Conservation (phyloP, 1,284 basidiomycete genomes). For the Cryptococcus depauperatus region DNA sequence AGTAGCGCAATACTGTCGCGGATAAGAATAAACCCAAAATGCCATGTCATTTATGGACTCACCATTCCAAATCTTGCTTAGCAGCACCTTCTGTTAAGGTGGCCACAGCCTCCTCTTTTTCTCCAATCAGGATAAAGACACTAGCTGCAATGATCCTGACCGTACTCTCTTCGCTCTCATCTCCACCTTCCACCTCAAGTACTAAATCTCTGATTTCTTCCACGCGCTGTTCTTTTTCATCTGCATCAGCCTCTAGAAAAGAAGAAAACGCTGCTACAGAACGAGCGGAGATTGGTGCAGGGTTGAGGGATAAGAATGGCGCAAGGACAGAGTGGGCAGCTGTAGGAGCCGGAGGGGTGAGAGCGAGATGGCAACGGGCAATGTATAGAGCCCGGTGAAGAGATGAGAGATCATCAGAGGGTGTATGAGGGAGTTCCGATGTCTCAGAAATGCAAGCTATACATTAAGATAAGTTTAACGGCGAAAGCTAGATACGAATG, state of each 20-base stretch:
- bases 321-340: constrained; percentile 52
- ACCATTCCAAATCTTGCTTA: constrained; percentile 77
- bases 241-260: constrained; percentile 48
- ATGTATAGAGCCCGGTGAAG: constrained; percentile 59
- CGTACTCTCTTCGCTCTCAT: constrained; percentile 55
- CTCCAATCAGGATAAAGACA: constrained; percentile 71
- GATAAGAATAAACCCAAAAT: background rate
- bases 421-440: constrained; percentile 24
- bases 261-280: constrained; percentile 64
- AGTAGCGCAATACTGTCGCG: constrained; percentile 63
- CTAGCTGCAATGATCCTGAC: constrained; percentile 73
- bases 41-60: constrained; percentile 35
- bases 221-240: constrained; percentile 53
- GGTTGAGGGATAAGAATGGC: constrained; percentile 40
- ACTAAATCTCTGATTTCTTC: constrained; percentile 76
- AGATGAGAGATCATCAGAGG: constrained; percentile 47
- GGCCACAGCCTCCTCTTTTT: constrained; percentile 83
- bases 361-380: constrained; percentile 72
- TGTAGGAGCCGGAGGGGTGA: constrained; percentile 55
- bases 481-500: constrained; percentile 1
- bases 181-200: constrained; percentile 68
- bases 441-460: constrained; percentile 42
- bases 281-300: constrained; percentile 60
- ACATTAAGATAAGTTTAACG: too few relatives aligned
- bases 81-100: constrained; percentile 64